Evolutionary conservation across 2,329 filamentous ascomycete genomes (phyloP), one percentile per base, ranked within the genome.

Genomic region (Ascochyta viciae-villosae): DNA sequence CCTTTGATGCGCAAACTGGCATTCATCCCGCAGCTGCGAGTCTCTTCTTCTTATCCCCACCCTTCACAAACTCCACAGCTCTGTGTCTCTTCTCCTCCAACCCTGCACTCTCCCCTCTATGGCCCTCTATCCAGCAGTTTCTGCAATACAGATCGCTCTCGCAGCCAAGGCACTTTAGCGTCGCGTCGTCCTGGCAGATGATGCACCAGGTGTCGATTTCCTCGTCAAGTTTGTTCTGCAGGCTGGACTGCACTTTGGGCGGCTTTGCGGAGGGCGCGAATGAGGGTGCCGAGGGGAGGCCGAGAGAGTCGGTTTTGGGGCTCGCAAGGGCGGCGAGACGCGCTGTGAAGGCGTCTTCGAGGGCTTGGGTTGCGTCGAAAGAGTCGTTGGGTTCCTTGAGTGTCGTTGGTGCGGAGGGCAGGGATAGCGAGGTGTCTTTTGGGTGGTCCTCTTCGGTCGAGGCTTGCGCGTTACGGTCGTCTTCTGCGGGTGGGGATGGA

Each of bases 81-180:
- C 81, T 82, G 68, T 96, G 92, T 0, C 80, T 82, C 54, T 83
- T 80, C 73, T 92, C 89, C 55, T 93, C 90, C 43, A 84, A 87
- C 1, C 86, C 87, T 0, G 89, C 90, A 40, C 81, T 80, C 0
- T 87, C 86, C 0, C 89, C 88, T 31, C 85, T 78, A 67, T 96
- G 92, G 74, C 92, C 91, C 68, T 94, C 91, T 56, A 82, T 83
- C 91, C 91, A 96, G 78, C 92, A 96, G 15, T 84, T 79, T 22
- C 82, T 80, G 72, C 92, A 96, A 71, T 94, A 96, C 37, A 91
- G 79, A 61, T 93, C 84, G 1, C 78, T 80, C 48, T 82, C 87
- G 66, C 92, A 96, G 3, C 88, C 90, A 0, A 87, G 70, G 70
- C 92, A 96, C 54, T 82, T 82, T 26, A 95, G 77, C 3, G 86